Evolutionary conservation across 106 monocot species (phyloP).

Genomic region (Dendrobium huoshanense): DNA sequence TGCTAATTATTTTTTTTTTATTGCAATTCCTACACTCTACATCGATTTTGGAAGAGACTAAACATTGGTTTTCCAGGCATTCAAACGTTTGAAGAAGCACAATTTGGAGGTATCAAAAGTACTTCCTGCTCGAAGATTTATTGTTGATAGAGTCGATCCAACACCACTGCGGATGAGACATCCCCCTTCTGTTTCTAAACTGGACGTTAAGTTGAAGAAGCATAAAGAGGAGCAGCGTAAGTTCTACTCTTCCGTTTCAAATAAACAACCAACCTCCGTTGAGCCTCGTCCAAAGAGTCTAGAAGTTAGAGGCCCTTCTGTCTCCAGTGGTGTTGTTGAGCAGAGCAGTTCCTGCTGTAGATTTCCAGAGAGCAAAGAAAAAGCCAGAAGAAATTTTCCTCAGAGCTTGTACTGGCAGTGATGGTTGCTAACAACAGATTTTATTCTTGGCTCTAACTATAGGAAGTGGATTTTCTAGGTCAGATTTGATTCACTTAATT

Average conservation of each 20-base stretch:
- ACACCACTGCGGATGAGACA: not conserved
- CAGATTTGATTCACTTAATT: conserved; percentile 11
- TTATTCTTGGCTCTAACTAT: conserved; percentile 4
- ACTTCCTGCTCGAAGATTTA: not conserved
- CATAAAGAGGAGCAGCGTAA: not conserved
- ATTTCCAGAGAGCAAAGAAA: not conserved
- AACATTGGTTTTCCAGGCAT: not conserved
- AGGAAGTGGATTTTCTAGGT: conserved; percentile 8
- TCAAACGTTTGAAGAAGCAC: conserved; percentile 9
- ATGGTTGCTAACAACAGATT: not conserved
- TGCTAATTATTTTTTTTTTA: not conserved
- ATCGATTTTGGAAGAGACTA: not conserved
- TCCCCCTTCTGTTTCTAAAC: not conserved
- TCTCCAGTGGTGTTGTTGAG: not conserved
- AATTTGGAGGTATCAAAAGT: conserved; percentile 1
- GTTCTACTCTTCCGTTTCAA: not conserved
- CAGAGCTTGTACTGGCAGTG: not conserved
- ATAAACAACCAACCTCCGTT: not conserved
- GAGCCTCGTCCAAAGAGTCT: not conserved
- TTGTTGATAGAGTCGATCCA: not conserved
- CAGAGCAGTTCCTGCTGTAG: not conserved
- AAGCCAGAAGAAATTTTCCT: not conserved
- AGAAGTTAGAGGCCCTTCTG: not conserved
- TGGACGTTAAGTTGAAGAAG: not conserved
- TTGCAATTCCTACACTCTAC: not conserved